phyloP scores from a whole-genome alignment of 805 yeast species.

The Metschnikowia chrysomelidarum region DNA sequence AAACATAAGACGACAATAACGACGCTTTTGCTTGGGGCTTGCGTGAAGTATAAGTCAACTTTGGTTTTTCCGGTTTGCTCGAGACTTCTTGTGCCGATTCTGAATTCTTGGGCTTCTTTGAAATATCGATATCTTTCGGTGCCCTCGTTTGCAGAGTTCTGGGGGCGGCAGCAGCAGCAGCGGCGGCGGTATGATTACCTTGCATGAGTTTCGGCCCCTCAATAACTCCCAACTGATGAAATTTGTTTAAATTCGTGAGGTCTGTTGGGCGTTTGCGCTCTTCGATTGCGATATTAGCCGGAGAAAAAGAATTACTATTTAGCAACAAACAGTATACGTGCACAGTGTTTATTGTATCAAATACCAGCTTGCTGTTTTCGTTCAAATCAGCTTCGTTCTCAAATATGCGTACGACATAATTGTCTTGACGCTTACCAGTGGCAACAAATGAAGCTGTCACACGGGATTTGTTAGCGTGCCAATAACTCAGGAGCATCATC shows the following conservation, averaged over 20 bases:
- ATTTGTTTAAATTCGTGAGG: slow-evolving; percentile 17
- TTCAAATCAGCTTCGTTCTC: slow-evolving; percentile 25
- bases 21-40: slow-evolving; percentile 14
- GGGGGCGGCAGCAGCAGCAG: not conserved
- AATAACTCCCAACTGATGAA: slow-evolving; percentile 30
- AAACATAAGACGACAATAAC: slow-evolving; percentile 15
- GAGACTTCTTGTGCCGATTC: not conserved
- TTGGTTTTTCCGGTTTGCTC: slow-evolving; percentile 6
- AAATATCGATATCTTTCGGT: not conserved
- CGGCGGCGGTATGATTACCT: not conserved
- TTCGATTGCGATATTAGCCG: slow-evolving; percentile 16
- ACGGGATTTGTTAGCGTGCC: slow-evolving; percentile 31
- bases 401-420: slow-evolving; percentile 21
- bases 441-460: slow-evolving; percentile 43
- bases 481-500: slow-evolving; percentile 36
- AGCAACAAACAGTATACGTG: slow-evolving; percentile 40
- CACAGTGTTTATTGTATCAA: slow-evolving; percentile 31
- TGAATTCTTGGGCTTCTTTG: not conserved
- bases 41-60: slow-evolving; percentile 15
- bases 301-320: slow-evolving; percentile 13
- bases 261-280: slow-evolving; percentile 18
- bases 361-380: slow-evolving; percentile 22
- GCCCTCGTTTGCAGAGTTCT: not conserved
- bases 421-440: slow-evolving; percentile 30
- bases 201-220: slow-evolving; percentile 27